Base-by-base conservation (phyloP, 108 stramenopile species). In the Pseudonitzschia pungens region DNA sequence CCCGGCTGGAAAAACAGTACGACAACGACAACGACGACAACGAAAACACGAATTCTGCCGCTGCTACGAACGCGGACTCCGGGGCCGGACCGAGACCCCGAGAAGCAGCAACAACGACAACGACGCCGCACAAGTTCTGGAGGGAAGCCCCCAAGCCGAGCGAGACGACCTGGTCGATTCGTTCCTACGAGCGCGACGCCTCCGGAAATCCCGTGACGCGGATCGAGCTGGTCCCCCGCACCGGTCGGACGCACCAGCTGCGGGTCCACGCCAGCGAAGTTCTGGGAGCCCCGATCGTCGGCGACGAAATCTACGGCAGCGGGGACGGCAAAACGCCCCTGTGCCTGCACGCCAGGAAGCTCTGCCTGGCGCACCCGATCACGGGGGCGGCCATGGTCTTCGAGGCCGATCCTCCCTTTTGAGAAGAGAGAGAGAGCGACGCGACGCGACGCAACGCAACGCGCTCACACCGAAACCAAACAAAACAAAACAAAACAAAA, bases 161-260 rank as follows among this genome's bases (percentile, higher is more conserved):
- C 50, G 48, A 73, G 6, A 88, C 91, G 2, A 77, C 71, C 7
- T 87, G 85, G 66, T 60, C 72, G 5, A 71, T 89, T 10, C 53
- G 85, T n/a, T 69, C 77, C 11, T 72, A 70, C 31, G 87, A 89
- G 58, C 29, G 40, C 36, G 42, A 36, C 15, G n/a, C 6, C 6
- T 54, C 59, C 32, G 77, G 77, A 1, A 62, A 78, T 62, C 78
- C 84, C 21, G 84, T 88, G 1, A 86, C 89, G 0, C 70, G 91
- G 1, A 66, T 92, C 0, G 74, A 83, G 60, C 69, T 89, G 29
- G 50, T 36, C 31, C 90, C 87, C 24, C 75, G 77, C 24, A 91
- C 90, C 2, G 90, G 90, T 21, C 80, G 90, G 33, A 91, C 90
- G 12, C 94, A 95, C 71, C 94, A 95, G 69, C 70, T 95, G 7